Conservation (phyloP, 352 stramenopile species). For the Pythium aristosporum region DNA sequence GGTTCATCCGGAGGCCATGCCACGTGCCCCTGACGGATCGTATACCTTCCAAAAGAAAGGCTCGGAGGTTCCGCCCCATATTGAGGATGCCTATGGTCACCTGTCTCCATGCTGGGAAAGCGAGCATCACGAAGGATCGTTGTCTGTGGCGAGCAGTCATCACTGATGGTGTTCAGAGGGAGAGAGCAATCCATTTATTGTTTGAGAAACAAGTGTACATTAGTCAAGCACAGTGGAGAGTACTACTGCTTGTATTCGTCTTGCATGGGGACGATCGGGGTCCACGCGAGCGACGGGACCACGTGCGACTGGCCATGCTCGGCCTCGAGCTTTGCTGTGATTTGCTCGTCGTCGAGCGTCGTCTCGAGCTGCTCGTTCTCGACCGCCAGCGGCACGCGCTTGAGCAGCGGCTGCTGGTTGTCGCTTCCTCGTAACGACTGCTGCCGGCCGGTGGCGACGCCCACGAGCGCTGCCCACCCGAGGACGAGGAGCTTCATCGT, state of each 20-base stretch:
- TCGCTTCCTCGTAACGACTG: neutral
- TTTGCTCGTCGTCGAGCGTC: neutral
- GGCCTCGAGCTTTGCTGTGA: slow-evolving; percentile 7
- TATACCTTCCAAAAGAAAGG: too few relatives aligned
- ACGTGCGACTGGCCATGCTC: slow-evolving; percentile 1
- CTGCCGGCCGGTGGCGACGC: neutral
- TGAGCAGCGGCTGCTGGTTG: neutral
- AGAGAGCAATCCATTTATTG: too few relatives aligned
- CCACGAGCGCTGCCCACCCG: neutral
- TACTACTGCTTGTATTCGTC: neutral
- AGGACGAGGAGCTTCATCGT: neutral
- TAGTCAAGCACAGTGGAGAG: neutral
- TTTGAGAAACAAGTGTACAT: neutral
- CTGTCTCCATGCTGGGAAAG: too few relatives aligned
- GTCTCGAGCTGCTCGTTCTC: slow-evolving; percentile 6
- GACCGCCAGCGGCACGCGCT: slow-evolving; percentile 7
- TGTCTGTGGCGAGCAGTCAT: too few relatives aligned
- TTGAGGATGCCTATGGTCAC: too few relatives aligned
- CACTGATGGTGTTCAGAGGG: too few relatives aligned
- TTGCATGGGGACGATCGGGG: neutral
- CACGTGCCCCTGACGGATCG: too few relatives aligned
- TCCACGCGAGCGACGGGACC: slow-evolving; percentile 9
- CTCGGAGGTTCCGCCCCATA: too few relatives aligned
- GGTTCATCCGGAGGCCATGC: too few relatives aligned
- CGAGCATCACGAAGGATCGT: too few relatives aligned